phyloP scores from a whole-genome alignment of 192 early-diverging fungal species.

The Podila clonocystis region DNA sequence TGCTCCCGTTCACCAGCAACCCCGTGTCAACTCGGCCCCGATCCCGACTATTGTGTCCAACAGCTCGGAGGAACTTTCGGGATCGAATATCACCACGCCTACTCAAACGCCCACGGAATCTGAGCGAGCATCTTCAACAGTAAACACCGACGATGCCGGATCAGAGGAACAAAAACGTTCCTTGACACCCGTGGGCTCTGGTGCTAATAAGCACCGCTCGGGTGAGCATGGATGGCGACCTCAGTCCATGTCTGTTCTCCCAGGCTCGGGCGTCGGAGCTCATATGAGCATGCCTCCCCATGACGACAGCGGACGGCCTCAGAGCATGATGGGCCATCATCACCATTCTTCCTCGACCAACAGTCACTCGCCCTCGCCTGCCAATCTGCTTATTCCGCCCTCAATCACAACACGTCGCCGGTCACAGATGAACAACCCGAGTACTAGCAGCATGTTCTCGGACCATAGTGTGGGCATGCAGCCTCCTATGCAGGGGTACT shows the following conservation, averaged over 20 bases:
- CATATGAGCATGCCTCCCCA: too few species aligned
- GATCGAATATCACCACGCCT: not conserved
- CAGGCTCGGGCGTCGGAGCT: not conserved
- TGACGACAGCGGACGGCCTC: too few species aligned
- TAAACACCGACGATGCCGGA: not conserved
- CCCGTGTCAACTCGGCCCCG: not conserved
- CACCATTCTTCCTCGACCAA: not conserved
- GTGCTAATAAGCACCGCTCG: not conserved
- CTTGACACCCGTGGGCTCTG: not conserved
- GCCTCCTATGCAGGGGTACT: not conserved
- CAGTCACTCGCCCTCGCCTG: not conserved
- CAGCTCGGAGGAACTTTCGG: not conserved
- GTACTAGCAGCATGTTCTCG: not conserved
- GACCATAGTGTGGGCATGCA: not conserved
- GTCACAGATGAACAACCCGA: slow-evolving; percentile 19
- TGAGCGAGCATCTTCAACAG: not conserved
- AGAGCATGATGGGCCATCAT: too few species aligned
- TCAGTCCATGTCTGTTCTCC: not conserved
- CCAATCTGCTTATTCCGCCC: slow-evolving; percentile 20
- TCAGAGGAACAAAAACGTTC: not conserved
- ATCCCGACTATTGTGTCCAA: not conserved
- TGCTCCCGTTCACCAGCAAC: not conserved
- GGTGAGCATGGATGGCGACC: not conserved
- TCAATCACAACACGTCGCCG: slow-evolving; percentile 35
- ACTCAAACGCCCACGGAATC: not conserved